Evolutionary conservation across 306 rosid species (phyloP).

Genomic region (Inga laurina): DNA sequence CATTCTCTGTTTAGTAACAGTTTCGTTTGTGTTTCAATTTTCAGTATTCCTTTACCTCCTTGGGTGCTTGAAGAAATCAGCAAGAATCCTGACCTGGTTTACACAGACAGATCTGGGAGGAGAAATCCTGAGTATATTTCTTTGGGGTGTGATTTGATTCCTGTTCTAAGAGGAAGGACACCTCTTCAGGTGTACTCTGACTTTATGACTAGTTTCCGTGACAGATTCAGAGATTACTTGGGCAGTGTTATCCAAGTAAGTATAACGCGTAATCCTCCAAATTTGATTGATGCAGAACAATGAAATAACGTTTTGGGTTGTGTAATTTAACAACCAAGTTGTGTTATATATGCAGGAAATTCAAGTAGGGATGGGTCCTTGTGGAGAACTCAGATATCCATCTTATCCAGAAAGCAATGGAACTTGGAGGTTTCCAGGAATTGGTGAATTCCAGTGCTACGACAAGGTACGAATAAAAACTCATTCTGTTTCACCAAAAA

Average conservation of each 20-base stretch:
- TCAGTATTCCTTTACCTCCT: conserved; percentile 94
- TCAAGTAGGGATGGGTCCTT: conserved; percentile 99
- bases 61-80: conserved; percentile 92
- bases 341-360: conserved; percentile 61
- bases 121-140: conserved; percentile 91
- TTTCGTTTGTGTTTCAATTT: conserved; percentile 22
- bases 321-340: not conserved
- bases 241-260: conserved; percentile 83
- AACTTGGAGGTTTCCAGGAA: conserved; percentile 95
- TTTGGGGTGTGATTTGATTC: conserved; percentile 81
- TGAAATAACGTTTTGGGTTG: not conserved
- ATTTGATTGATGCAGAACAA: not conserved
- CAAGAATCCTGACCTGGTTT: conserved; percentile 90
- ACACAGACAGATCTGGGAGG: conserved; percentile 91
- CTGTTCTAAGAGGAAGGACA: conserved; percentile 90
- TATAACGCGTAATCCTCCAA: not conserved
- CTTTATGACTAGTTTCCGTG: conserved; percentile 87
- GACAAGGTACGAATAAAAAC: conserved; percentile 69
- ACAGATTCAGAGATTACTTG: conserved; percentile 74
- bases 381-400: conserved; percentile 98
- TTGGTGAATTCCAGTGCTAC: conserved; percentile 95
- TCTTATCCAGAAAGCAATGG: conserved; percentile 92
- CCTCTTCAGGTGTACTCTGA: conserved; percentile 90
- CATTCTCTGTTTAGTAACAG: not conserved
- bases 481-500: not conserved